Evolutionary conservation across 805 yeast genomes (phyloP).

Genomic region (Jamesozyma hellenica): DNA sequence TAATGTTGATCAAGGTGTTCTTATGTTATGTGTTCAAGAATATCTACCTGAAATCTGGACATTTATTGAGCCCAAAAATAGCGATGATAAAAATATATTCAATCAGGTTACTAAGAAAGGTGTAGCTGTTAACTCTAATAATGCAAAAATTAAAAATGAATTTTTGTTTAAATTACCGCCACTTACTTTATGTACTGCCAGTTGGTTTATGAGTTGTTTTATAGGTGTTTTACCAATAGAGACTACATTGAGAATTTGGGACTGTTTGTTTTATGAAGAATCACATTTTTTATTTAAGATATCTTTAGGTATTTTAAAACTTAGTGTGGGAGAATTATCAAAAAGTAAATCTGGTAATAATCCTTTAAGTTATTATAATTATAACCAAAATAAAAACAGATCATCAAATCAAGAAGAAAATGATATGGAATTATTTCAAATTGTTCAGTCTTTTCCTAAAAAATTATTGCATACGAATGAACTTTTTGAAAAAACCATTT

Average conservation of each 20-base stretch:
- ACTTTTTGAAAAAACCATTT: slow-evolving; percentile 58
- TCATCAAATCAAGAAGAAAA: slow-evolving; percentile 26
- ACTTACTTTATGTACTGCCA: slow-evolving; percentile 82
- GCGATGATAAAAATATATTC: neutral
- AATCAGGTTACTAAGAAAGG: neutral
- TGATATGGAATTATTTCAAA: slow-evolving; percentile 67
- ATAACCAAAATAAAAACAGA: slow-evolving; percentile 1
- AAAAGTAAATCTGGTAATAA: slow-evolving; percentile 13
- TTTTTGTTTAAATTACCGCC: slow-evolving; percentile 77
- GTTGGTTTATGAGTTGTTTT: slow-evolving; percentile 98
- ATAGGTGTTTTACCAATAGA: slow-evolving; percentile 87
- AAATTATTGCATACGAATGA: slow-evolving; percentile 55
- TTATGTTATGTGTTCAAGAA: slow-evolving; percentile 78
- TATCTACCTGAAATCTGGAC: slow-evolving; percentile 77
- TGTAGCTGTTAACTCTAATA: neutral
- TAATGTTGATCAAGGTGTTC: slow-evolving; percentile 86
- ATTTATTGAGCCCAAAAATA: slow-evolving; percentile 27
- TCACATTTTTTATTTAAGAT: slow-evolving; percentile 77
- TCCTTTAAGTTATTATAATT: slow-evolving; percentile 1
- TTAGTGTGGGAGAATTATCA: slow-evolving; percentile 56
- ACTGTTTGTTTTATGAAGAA: slow-evolving; percentile 85
- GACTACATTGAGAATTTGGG: slow-evolving; percentile 85
- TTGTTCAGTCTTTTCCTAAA: slow-evolving; percentile 76
- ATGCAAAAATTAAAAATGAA: slow-evolving; percentile 24
- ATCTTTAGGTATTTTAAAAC: slow-evolving; percentile 67